Evolutionary conservation across 2,329 filamentous ascomycete genomes (phyloP), one percentile per base, ranked within the genome.

Genomic region (Onygenales sp.): DNA sequence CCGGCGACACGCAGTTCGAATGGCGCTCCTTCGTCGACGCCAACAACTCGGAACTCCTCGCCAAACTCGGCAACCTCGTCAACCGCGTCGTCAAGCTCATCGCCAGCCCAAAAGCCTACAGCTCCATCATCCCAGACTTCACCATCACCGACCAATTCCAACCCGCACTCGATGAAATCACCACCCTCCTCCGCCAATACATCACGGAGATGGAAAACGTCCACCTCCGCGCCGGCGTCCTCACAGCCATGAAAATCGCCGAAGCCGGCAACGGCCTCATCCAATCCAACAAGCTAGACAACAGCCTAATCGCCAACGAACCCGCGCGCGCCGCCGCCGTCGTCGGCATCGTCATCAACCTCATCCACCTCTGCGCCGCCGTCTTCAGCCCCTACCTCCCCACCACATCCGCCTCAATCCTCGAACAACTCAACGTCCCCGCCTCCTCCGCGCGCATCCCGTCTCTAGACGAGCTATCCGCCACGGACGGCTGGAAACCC

Each of bases 311-410:
- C 56, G 76, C 75, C 46, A 77, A 79, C 58, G 76, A 84, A 58
- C 81, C 81, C 14, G 74, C 78, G 49, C 75, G 76, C 32, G 81
- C 79, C 53, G 80, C 81, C 9, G 78, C 80, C 5, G 80, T 84
- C 17, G 80, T 95, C 52, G 86, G 88, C 52, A 76, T 90, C n/a
- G 88, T 86, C 1, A 76, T 95, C 56, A 94, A 94, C 72, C 81
- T 91, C 58, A 83, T 92, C 52, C 83, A 92, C 65, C 83, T 96
- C 34, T 78, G 95, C 47, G 87, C 90, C 21, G 84, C 82, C 52
- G 74, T 95, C 43, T 80, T 91, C 53, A 82, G 83, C 51, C 91
- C 91, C 0, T 96, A 92, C 72, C 88, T 96, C 77, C 90, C 89
- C 42, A 79, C 79, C n/a, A 91, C 86, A 7, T 78, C 86, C 3